Percentiles rank a stretch among this genome's conserved stretches.
phyloP scores from a whole-genome alignment of 2,329 filamentous ascomycete species.

The Dothistroma septosporum region DNA sequence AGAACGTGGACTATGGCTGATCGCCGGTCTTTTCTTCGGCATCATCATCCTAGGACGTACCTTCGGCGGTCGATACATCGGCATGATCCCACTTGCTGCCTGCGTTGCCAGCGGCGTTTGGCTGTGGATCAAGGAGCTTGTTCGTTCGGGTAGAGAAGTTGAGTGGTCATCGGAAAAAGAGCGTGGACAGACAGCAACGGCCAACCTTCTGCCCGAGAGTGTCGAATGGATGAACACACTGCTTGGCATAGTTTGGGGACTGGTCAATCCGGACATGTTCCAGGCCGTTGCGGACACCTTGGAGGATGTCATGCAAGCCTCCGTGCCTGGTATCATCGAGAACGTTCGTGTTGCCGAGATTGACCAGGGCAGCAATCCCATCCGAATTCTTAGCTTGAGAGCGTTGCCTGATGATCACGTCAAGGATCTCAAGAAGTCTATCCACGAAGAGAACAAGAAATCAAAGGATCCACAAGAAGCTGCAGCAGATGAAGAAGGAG shows the following conservation, averaged over 20 bases:
- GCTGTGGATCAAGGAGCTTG: constrained; percentile 83
- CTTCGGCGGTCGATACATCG: constrained; percentile 73
- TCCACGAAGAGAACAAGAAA: constrained; percentile 73
- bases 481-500: constrained; percentile 83
- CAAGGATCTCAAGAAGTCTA: constrained; percentile 73
- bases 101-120: constrained; percentile 75
- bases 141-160: constrained; percentile 72
- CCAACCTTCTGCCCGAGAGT: constrained; percentile 86
- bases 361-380: constrained; percentile 84
- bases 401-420: constrained; percentile 79
- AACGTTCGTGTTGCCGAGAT: constrained; percentile 95
- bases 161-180: constrained; percentile 88
- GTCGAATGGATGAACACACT: constrained; percentile 93
- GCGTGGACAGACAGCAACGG: constrained; percentile 75
- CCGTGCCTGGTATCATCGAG: constrained; percentile 83
- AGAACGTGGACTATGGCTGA: constrained; percentile 66
- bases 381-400: constrained; percentile 81
- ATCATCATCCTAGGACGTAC: constrained; percentile 74
- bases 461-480: constrained; percentile 81
- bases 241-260: constrained; percentile 76
- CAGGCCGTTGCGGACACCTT: constrained; percentile 84
- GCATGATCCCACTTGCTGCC: constrained; percentile 67
- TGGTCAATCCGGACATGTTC: constrained; percentile 96
- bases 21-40: constrained; percentile 63
- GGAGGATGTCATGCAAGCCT: constrained; percentile 95